These are phyloP conservation scores for Vitis cinerea DNA, from an alignment of 164 flowering plant species.

Conservation along the genomic window DNA sequence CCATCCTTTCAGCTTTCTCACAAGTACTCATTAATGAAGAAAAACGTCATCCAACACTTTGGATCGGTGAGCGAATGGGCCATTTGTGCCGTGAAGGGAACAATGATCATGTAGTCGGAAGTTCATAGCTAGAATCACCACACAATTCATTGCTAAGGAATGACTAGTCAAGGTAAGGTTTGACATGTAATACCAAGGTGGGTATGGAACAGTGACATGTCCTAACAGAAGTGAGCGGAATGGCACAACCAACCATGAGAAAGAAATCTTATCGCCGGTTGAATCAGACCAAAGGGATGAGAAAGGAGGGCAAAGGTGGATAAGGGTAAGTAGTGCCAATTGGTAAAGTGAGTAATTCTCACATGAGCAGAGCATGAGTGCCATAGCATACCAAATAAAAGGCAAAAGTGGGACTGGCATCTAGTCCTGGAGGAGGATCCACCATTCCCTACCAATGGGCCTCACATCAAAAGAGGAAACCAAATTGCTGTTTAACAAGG, in stretches of 20 bases:
- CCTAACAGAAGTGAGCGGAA: not conserved
- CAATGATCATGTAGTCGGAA: too few species aligned
- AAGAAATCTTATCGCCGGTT: not conserved
- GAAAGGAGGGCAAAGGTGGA: not conserved
- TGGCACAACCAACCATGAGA: too few species aligned
- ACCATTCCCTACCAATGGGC: not conserved
- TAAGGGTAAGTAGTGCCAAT: not conserved
- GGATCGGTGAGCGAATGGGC: too few species aligned
- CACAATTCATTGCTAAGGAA: too few species aligned
- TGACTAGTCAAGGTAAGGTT: too few species aligned
- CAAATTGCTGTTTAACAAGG: not conserved
- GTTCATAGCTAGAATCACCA: too few species aligned
- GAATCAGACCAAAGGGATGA: not conserved
- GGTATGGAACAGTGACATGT: slow-evolving; percentile 7
- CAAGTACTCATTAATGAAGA: too few species aligned
- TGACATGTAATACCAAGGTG: not conserved
- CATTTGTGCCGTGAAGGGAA: too few species aligned
- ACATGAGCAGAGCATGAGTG: not conserved
- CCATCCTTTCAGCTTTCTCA: too few species aligned
- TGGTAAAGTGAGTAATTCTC: not conserved
- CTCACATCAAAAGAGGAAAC: not conserved
- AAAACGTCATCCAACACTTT: too few species aligned
- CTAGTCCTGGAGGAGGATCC: not conserved
- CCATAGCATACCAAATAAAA: not conserved
- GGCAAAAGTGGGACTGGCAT: not conserved